A percentile compares a stretch with the other conserved stretches of the same genome.
Conservation (phyloP, 441 rosid species). For the Metrosideros polymorpha region DNA sequence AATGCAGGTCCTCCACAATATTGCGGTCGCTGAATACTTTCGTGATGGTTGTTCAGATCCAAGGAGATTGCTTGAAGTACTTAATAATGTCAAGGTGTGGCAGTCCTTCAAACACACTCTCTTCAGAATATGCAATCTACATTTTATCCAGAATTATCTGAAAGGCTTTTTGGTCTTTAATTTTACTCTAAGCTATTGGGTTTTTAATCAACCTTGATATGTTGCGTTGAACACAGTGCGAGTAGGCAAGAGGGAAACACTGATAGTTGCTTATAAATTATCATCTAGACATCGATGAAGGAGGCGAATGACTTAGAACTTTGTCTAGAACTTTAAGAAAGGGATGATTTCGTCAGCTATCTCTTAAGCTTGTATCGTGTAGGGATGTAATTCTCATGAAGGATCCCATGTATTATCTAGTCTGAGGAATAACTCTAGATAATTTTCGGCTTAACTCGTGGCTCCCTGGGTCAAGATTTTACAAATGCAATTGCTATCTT, state of each 20-base stretch:
- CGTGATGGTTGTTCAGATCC: slow-evolving; percentile 68
- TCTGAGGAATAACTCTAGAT: not conserved
- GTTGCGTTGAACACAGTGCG: not conserved
- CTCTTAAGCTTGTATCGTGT: not conserved
- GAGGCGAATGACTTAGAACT: not conserved
- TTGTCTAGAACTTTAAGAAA: not conserved
- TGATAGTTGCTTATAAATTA: not conserved
- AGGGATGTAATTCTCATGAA: not conserved
- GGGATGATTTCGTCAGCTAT: not conserved
- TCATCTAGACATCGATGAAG: not conserved
- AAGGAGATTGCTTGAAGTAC: slow-evolving; percentile 63
- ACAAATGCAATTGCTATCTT: not conserved
- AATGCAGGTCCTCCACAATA: slow-evolving; percentile 82
- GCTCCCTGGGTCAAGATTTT: not conserved
- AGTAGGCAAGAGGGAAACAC: not conserved
- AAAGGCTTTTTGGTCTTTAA: not conserved
- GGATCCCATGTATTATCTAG: not conserved
- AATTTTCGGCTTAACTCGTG: not conserved
- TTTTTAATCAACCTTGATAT: not conserved
- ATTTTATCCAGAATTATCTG: not conserved
- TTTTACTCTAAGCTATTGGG: not conserved
- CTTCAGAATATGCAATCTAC: not conserved
- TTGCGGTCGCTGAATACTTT: slow-evolving; percentile 74
- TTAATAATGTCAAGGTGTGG: slow-evolving; percentile 64
- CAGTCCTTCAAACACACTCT: not conserved